Percentiles rank a stretch among this genome's conserved stretches.
These are phyloP conservation scores for Penicillium psychrofluorescens DNA, from an alignment of 495 filamentous ascomycete species.

Conservation along the genomic window DNA sequence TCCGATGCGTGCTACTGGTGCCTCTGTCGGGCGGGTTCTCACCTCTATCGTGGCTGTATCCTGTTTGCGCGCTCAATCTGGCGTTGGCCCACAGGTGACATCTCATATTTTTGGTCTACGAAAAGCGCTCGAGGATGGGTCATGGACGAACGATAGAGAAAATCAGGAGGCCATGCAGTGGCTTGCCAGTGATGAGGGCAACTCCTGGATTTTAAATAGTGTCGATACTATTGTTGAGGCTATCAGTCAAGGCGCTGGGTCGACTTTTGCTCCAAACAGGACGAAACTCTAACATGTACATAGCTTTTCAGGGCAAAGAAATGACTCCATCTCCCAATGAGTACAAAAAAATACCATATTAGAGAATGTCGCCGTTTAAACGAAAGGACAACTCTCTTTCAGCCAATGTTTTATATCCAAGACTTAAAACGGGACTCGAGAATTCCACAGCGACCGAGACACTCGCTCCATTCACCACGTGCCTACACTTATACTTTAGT, in stretches of 20 bases:
- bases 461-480: too few species aligned
- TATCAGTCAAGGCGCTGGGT: conserved; percentile 50
- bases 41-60: conserved; percentile 65
- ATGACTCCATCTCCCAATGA: too few species aligned
- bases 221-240: conserved; percentile 62
- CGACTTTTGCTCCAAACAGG: conserved; percentile 52
- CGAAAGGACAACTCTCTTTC: too few species aligned
- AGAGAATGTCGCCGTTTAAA: too few species aligned
- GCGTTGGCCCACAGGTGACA: conserved; percentile 70
- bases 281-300: conserved; percentile 18
- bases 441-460: too few species aligned
- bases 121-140: conserved; percentile 65
- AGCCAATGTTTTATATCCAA: too few species aligned
- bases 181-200: conserved; percentile 67
- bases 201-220: conserved; percentile 60
- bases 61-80: conserved; percentile 65
- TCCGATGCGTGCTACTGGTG: conserved; percentile 47
- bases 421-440: too few species aligned
- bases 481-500: too few species aligned
- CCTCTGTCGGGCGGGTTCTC: conserved; percentile 51
- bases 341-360: too few species aligned
- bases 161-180: conserved; percentile 49
- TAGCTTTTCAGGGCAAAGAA: too few species aligned
- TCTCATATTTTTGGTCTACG: conserved; percentile 68
- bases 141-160: conserved; percentile 45